Percentiles rank a stretch among this genome's conserved stretches.
These are phyloP conservation scores for Russula compacta DNA, from an alignment of 768 basidiomycete genomes.

Conservation along the genomic window DNA sequence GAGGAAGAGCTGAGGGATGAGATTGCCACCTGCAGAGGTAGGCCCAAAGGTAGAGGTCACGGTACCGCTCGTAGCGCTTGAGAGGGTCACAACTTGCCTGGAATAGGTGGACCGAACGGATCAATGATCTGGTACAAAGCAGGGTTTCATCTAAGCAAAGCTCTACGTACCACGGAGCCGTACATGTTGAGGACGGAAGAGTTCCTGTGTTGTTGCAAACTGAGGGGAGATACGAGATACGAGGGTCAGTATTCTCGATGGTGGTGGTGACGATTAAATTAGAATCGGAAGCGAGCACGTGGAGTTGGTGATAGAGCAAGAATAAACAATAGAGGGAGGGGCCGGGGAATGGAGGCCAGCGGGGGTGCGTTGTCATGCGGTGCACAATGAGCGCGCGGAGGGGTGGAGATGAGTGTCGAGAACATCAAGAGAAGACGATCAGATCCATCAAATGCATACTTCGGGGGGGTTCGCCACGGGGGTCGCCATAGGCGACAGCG, in stretches of 20 bases:
- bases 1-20: slow-evolving; percentile 22
- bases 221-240: slow-evolving; percentile 18
- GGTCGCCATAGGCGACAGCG: slow-evolving; percentile 19
- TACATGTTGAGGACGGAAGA: neutral
- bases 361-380: slow-evolving; percentile 12
- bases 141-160: neutral
- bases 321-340: neutral
- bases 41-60: slow-evolving; percentile 21
- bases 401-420: slow-evolving; percentile 1
- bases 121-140: neutral
- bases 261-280: neutral
- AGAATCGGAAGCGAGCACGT: neutral
- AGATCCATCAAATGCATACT: neutral
- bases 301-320: neutral
- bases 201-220: slow-evolving; percentile 7
- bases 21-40: neutral
- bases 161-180: slow-evolving; percentile 10
- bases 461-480: neutral
- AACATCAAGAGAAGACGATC: slow-evolving; percentile 9
- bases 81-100: slow-evolving; percentile 16
- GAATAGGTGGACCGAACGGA: neutral
- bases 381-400: neutral
- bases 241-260: slow-evolving; percentile 17
- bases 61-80: slow-evolving; percentile 15
- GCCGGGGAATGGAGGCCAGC: neutral